Evolutionary conservation across 371 early-diverging fungal genomes (phyloP), one percentile per base, ranked within the genome.

Genomic region (Haplosporangium sp.): DNA sequence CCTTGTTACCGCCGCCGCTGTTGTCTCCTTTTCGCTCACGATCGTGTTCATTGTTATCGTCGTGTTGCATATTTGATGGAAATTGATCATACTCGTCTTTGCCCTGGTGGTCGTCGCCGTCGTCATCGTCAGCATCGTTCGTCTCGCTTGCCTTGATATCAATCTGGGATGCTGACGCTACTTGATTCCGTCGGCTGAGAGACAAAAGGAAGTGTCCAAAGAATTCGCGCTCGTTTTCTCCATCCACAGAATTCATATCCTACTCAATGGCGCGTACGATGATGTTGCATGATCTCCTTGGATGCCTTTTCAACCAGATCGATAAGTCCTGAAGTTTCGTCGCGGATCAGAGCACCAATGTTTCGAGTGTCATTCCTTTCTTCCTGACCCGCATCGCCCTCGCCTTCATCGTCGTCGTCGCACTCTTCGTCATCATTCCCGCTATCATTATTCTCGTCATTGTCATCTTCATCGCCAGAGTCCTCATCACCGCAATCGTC

Each of bases 1-100:
- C 37, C 50, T 65, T 48, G 36, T 40, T 29, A 18, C 56, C 54
- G 41, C 45, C 59, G 16, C 37, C n/a, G 36, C 48, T 37, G 40
- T 14, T 36, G 11, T 21, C 36, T n/a, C 20, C 38, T 7, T 56
- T 20, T 13, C 55, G 37, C 14, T 45, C n/a, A 37, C 21, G 46
- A 18, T 43, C 48, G 36, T 46, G 50, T 41, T 54, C 29, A 40
- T 55, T 14, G 2, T 38, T 43, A 11, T 40, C 23, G 6, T 8
- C 45, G 11, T 9, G 23, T 36, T 41, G 43, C 10, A 29, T 36
- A 40, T 21, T 43, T 14, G 60, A 29, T 29, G 29, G 29, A 29
- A 29, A 42, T 1, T 21, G 18, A 29, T 10, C 38, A 14, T 42
- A 13, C 10, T 51, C 41, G 45, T 52, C 60, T 38, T 50, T 45